These are phyloP conservation scores for Plenodomus lindquistii DNA, from an alignment of 2,329 filamentous ascomycete genomes.

Conservation along the genomic window DNA sequence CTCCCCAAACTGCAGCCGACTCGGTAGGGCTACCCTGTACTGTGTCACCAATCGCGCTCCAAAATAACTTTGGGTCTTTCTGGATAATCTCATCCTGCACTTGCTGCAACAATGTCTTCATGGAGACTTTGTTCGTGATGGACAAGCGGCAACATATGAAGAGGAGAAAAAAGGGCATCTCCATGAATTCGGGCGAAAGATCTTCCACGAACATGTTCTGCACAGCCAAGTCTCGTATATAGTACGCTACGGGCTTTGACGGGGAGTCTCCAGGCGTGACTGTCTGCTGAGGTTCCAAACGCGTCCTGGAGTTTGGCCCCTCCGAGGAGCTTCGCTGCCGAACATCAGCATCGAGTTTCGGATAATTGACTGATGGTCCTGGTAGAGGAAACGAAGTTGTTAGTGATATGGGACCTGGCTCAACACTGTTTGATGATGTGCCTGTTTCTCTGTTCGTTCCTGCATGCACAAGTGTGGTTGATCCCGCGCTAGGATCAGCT, in stretches of 20 bases:
- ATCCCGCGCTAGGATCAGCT: neutral
- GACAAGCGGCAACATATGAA: conserved; percentile 41
- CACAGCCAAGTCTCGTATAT: conserved; percentile 33
- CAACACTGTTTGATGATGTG: neutral
- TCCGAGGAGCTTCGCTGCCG: neutral
- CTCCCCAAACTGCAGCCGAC: conserved; percentile 28
- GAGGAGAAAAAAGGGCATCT: conserved; percentile 34
- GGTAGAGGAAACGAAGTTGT: neutral
- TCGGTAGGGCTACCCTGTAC: conserved; percentile 12
- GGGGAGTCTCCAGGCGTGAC: conserved; percentile 16
- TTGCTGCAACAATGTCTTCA: conserved; percentile 17
- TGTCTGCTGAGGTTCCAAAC: neutral
- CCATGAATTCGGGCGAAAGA: conserved; percentile 5
- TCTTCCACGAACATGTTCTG: conserved; percentile 35
- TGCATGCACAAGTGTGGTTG: neutral
- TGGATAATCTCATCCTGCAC: conserved; percentile 9
- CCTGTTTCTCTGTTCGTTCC: neutral
- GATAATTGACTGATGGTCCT: neutral
- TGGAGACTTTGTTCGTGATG: conserved; percentile 9
- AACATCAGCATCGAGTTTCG: neutral
- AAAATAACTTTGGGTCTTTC: conserved; percentile 23
- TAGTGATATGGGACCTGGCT: neutral
- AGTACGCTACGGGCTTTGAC: conserved; percentile 14
- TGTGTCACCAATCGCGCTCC: conserved; percentile 12
- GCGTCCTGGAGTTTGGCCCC: neutral